Percentiles rank a stretch among this genome's conserved stretches.
phyloP scores from a whole-genome alignment of 306 rosid species.

The Carpinus fangiana region DNA sequence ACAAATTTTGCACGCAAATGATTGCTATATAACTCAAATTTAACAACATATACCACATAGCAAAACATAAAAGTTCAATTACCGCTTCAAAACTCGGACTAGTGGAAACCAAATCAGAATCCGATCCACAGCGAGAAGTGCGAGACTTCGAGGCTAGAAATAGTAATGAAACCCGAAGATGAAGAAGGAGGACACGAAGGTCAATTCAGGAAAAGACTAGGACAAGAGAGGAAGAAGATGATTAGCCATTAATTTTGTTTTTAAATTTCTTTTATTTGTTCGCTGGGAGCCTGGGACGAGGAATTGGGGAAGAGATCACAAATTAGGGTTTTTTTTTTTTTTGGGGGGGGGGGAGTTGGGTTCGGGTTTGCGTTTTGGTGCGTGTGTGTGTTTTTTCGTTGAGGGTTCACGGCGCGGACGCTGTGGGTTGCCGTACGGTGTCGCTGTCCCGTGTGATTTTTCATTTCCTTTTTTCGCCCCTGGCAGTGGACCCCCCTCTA shows the following conservation, averaged over 20 bases:
- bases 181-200: slow-evolving; percentile 12
- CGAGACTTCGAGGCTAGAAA: slow-evolving; percentile 16
- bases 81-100: slow-evolving; percentile 28
- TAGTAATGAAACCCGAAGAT: background rate
- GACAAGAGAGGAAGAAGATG: slow-evolving; percentile 20
- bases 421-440: slow-evolving; percentile 64
- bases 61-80: slow-evolving; percentile 19
- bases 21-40: background rate
- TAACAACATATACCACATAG: slow-evolving; percentile 10
- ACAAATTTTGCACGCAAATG: background rate
- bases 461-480: slow-evolving; percentile 33
- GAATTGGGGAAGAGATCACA: slow-evolving; percentile 32
- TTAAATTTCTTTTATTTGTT: background rate
- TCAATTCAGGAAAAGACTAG: slow-evolving; percentile 17
- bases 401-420: slow-evolving; percentile 49
- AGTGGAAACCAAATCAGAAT: slow-evolving; percentile 33
- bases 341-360: too few species aligned
- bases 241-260: slow-evolving; percentile 7
- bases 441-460: slow-evolving; percentile 52
- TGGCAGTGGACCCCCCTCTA: background rate
- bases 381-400: background rate
- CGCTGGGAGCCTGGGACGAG: background rate
- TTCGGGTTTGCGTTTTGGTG: slow-evolving; percentile 17
- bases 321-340: slow-evolving; percentile 61
- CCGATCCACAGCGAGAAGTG: slow-evolving; percentile 42